Percentiles rank a stretch among this genome's conserved stretches.
Evolutionary conservation across 163 green algal genomes (phyloP).

Genomic region (Coccomyxa subellipsoidea): DNA sequence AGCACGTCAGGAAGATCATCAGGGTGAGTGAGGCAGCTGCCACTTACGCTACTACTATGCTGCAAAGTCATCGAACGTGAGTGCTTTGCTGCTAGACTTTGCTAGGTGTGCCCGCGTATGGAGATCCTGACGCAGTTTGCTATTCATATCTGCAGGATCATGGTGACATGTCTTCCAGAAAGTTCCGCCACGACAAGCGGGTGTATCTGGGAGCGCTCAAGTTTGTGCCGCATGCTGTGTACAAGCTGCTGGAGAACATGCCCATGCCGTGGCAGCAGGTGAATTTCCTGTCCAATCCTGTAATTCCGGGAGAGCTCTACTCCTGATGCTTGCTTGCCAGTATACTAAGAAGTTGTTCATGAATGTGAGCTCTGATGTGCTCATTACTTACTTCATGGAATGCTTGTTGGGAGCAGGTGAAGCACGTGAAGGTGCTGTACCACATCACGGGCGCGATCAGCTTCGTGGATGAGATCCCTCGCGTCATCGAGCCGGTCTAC

Average conservation of each 20-base stretch:
- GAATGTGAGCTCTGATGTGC: too few species aligned
- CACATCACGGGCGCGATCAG: constrained; percentile 99
- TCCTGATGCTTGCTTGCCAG: too few species aligned
- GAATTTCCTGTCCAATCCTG: too few species aligned
- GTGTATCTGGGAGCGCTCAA: constrained; percentile 99
- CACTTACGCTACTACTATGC: neutral
- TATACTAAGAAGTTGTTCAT: too few species aligned
- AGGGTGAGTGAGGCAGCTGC: constrained; percentile 49
- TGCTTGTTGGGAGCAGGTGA: constrained; percentile 61
- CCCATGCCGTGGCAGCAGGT: constrained; percentile 99
- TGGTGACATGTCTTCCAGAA: constrained; percentile 96
- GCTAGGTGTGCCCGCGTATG: too few species aligned
- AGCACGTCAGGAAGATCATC: constrained; percentile 98
- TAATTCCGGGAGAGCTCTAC: too few species aligned
- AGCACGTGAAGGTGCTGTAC: constrained; percentile 96
- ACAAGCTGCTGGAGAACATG: constrained; percentile 99
- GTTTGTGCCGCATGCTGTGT: constrained; percentile 98
- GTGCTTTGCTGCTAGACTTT: too few species aligned
- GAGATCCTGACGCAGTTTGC: too few species aligned
- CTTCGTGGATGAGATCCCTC: constrained; percentile 97
- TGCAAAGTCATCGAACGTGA: neutral
- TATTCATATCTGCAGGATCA: constrained; percentile 70
- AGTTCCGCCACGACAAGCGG: constrained; percentile 98
- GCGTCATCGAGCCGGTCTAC: constrained; percentile 98
- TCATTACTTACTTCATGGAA: neutral